Evolutionary conservation across 2,329 filamentous ascomycete species (phyloP), one percentile per base, ranked within the genome.

Genomic region (Phyllosticta ampelicida): DNA sequence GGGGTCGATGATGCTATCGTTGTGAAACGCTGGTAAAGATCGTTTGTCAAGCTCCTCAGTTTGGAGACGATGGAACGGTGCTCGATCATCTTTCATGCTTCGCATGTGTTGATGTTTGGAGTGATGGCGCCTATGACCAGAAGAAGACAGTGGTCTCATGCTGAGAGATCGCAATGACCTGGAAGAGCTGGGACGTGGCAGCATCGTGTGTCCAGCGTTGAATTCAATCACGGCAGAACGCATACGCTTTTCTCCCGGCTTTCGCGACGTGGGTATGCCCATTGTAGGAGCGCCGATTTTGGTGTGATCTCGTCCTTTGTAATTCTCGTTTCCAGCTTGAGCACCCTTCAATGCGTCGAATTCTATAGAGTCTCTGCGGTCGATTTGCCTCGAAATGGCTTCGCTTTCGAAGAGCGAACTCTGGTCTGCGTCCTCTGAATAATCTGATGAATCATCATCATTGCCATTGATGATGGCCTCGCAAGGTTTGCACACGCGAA

Each of bases 1-100:
- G 1, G 94, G 94, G 68, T 99, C 94, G 64, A 99, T 97, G 64
- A 99, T 96, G 68, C 94, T 97, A 75, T 99, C 94, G 67, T 94
- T 90, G 70, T 99, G 94, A 65, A 99, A 97, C n/a, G 90, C 90
- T 16, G 91, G 86, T 36, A 96, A 80, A 49, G 84, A 83, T 62
- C 85, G 86, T 62, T 80, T 83, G 3, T 79, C 75, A 53, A 79
- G 74, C 60, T 90, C 86, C 55, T 95, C 84, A 18, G 79, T 76
- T 10, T 84, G 79, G 60, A 86, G 87, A 57, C 90, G 79, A 66
- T 89, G 89, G 64, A 97, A 97, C 0, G 94, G 94, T 0, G 89
- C 92, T 59, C 89, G 82, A 61, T 96, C 89, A 60, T 95, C 89
- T 68, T 88, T 94, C 64, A 91, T 83, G 56, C 87, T 84, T 13